Evolutionary conservation across 129 eudicot species (phyloP).

Genomic region (Centaurea solstitialis): DNA sequence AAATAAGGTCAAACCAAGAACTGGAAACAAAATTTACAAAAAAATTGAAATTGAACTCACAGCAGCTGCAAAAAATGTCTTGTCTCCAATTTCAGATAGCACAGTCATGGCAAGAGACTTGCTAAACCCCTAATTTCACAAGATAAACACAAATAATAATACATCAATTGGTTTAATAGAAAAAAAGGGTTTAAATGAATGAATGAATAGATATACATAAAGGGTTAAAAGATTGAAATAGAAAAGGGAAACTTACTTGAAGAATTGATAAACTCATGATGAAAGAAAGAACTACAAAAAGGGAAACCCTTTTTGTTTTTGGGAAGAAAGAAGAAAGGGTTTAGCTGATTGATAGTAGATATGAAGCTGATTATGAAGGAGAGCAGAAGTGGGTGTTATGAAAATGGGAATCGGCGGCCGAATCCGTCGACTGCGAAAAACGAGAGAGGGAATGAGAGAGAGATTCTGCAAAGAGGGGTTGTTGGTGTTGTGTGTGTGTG

Average conservation of each 20-base stretch:
- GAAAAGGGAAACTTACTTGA: slow-evolving; percentile 41
- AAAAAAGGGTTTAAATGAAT: too few relatives aligned
- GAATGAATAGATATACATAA: background rate
- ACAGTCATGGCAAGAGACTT: slow-evolving; percentile 97
- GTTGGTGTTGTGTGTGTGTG: background rate
- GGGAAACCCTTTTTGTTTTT: background rate
- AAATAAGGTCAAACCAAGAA: background rate
- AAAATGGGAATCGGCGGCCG: slow-evolving; percentile 12
- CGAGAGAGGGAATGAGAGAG: background rate
- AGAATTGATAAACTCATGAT: slow-evolving; percentile 59
- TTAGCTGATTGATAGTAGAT: background rate
- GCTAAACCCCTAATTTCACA: slow-evolving; percentile 63
- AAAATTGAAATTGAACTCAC: slow-evolving; percentile 51
- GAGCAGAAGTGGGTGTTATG: background rate
- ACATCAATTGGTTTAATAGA: background rate
- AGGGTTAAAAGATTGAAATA: background rate
- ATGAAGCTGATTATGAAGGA: background rate
- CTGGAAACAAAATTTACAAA: too few relatives aligned
- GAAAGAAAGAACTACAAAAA: background rate
- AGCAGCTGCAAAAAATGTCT: slow-evolving; percentile 96
- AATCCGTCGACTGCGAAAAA: background rate
- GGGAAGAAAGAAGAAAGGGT: background rate
- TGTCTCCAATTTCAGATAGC: slow-evolving; percentile 96
- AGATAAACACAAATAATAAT: background rate
- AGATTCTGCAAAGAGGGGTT: slow-evolving; percentile 2